Evolutionary conservation across 352 stramenopile genomes (phyloP).

Genomic region (Stramenopiles sp.): DNA sequence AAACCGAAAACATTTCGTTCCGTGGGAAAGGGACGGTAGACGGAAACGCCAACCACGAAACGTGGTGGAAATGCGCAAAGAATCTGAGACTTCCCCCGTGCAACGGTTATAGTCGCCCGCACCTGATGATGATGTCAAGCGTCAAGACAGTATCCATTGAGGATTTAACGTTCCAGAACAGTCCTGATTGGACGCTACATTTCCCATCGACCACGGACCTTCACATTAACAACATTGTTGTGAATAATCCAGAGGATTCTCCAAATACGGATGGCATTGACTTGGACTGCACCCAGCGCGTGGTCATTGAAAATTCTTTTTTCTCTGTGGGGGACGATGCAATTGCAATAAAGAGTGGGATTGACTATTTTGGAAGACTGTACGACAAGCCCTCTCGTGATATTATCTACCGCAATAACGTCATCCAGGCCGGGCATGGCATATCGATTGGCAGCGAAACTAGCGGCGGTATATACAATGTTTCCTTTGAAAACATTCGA

Average conservation of each 20-base stretch:
- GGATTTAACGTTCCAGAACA: not conserved
- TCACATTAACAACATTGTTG: not conserved
- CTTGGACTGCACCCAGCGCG: not conserved
- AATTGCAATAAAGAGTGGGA: not conserved
- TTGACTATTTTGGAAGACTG: not conserved
- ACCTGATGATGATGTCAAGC: not conserved
- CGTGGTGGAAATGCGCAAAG: not conserved
- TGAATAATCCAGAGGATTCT: not conserved
- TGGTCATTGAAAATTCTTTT: not conserved
- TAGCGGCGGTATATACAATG: not conserved
- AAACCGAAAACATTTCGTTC: not conserved
- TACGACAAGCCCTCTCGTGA: not conserved
- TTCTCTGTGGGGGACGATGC: not conserved
- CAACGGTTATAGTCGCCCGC: not conserved
- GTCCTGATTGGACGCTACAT: not conserved
- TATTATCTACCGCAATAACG: not conserved
- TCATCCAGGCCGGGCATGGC: not conserved
- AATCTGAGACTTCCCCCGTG: not conserved
- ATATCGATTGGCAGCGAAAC: not conserved
- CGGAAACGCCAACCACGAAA: not conserved
- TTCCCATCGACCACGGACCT: not conserved
- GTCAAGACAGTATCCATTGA: not conserved
- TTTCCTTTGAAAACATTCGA: not conserved
- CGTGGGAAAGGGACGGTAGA: not conserved
- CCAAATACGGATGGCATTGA: constrained; percentile 8